phyloP scores from a whole-genome alignment of 192 early-diverging fungal genomes.

The Physocladia obscura region DNA sequence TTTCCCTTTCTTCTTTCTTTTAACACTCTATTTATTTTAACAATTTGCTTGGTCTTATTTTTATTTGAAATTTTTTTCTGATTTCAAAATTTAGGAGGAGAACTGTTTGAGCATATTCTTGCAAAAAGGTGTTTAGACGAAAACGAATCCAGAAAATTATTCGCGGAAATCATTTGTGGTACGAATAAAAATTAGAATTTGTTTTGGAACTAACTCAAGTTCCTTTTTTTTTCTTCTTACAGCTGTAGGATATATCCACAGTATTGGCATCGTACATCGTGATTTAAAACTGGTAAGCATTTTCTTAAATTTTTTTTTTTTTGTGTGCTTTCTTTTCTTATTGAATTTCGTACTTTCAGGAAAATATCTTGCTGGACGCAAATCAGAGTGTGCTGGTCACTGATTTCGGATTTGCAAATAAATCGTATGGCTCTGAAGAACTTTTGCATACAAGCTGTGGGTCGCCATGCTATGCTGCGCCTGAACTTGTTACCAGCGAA shows the following conservation, averaged over 20 bases:
- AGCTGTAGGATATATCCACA: constrained; percentile 91
- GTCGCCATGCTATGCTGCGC: constrained; percentile 98
- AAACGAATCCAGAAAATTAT: constrained; percentile 84
- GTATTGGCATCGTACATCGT: constrained; percentile 91
- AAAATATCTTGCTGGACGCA: constrained; percentile 91
- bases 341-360: constrained; percentile 46
- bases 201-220: background rate
- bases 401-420: constrained; percentile 98
- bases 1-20: background rate
- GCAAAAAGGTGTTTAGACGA: constrained; percentile 92
- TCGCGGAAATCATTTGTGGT: constrained; percentile 84
- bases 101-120: constrained; percentile 97
- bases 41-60: background rate
- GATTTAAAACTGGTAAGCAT: constrained; percentile 86
- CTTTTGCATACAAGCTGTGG: constrained; percentile 94
- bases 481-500: constrained; percentile 94
- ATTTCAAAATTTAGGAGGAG: constrained; percentile 70
- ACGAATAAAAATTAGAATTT: background rate
- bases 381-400: constrained; percentile 92
- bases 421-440: constrained; percentile 54
- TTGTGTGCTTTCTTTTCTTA: background rate
- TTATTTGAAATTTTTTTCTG: background rate
- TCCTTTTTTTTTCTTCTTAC: constrained; percentile 5
- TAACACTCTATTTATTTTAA: background rate
- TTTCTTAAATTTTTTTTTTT: background rate